Conservation (phyloP, 106 monocot species). For the Dioscorea alata region DNA sequence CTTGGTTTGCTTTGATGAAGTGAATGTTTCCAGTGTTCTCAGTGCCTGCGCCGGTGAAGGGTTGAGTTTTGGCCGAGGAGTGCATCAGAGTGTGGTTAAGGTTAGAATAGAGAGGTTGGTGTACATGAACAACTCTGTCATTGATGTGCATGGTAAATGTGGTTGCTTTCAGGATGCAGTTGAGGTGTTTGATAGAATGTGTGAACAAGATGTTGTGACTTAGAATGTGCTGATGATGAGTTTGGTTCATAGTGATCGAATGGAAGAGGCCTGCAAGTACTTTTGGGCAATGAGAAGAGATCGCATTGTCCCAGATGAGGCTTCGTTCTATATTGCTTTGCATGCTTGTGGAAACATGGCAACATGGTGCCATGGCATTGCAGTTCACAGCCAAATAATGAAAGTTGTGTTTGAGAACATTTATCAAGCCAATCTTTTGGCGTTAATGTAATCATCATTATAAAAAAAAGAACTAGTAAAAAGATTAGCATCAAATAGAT, state of each 20-base stretch:
- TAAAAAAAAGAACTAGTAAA: too few relatives aligned
- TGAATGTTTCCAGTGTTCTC: constrained; percentile 15
- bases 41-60: constrained; percentile 8
- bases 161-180: constrained; percentile 5
- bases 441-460: too few relatives aligned
- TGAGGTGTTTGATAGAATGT: constrained; percentile 2
- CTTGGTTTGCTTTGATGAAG: not conserved
- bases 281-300: constrained; percentile 23
- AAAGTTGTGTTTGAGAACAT: constrained; percentile 11
- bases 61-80: constrained; percentile 10
- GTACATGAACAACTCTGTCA: constrained; percentile 13
- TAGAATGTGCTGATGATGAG: constrained; percentile 25
- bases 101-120: not conserved
- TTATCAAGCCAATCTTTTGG: too few relatives aligned
- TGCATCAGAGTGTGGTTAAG: constrained; percentile 11
- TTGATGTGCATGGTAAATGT: constrained; percentile 32
- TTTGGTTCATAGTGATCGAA: constrained; percentile 9
- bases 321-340: constrained; percentile 26
- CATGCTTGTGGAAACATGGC: constrained; percentile 26
- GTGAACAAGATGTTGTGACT: constrained; percentile 10
- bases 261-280: constrained; percentile 16
- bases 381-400: constrained; percentile 14
- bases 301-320: constrained; percentile 16
- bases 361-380: constrained; percentile 14
- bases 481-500: too few relatives aligned